A percentile compares a stretch with the other conserved stretches of the same genome.
Evolutionary conservation across 1,139 yeast species (phyloP).

Genomic region (Magnusiomyces paraingens): DNA sequence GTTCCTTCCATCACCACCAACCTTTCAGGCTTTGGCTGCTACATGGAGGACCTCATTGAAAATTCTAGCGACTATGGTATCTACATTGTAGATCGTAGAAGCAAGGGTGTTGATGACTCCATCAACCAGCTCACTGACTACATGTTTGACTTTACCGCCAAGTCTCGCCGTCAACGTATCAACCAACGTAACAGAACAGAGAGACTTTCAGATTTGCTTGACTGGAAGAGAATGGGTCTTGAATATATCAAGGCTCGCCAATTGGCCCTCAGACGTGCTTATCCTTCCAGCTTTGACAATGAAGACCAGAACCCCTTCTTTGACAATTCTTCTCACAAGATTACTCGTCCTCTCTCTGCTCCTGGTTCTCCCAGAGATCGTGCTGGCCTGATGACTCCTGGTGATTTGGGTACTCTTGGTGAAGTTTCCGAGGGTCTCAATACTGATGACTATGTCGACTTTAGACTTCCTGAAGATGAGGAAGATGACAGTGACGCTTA

Average conservation of each 20-base stretch:
- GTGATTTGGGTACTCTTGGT: slow-evolving; percentile 93
- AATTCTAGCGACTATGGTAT: slow-evolving; percentile 94
- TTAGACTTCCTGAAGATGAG: slow-evolving; percentile 52
- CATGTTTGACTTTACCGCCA: slow-evolving; percentile 83
- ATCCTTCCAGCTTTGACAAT: slow-evolving; percentile 67
- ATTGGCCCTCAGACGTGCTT: slow-evolving; percentile 85
- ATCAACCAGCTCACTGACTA: slow-evolving; percentile 83
- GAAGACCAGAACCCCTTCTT: slow-evolving; percentile 47
- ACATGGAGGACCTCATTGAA: slow-evolving; percentile 96
- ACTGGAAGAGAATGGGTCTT: slow-evolving; percentile 97
- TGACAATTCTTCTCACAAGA: slow-evolving; percentile 42
- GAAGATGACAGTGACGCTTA: slow-evolving; percentile 22
- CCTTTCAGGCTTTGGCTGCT: slow-evolving; percentile 94
- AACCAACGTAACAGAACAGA: slow-evolving; percentile 97
- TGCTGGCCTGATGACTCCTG: slow-evolving; percentile 84
- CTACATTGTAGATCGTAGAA: slow-evolving; percentile 91
- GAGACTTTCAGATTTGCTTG: slow-evolving; percentile 82
- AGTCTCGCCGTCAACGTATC: slow-evolving; percentile 94
- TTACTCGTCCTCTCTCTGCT: slow-evolving; percentile 86
- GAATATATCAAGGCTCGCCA: slow-evolving; percentile 95
- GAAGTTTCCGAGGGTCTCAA: slow-evolving; percentile 71
- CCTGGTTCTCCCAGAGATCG: slow-evolving; percentile 83
- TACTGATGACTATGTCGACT: slow-evolving; percentile 75
- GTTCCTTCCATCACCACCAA: slow-evolving; percentile 98
- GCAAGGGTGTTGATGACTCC: slow-evolving; percentile 89